Base-by-base conservation (phyloP, 1,139 yeast species). In the Hansenula anomala region DNA sequence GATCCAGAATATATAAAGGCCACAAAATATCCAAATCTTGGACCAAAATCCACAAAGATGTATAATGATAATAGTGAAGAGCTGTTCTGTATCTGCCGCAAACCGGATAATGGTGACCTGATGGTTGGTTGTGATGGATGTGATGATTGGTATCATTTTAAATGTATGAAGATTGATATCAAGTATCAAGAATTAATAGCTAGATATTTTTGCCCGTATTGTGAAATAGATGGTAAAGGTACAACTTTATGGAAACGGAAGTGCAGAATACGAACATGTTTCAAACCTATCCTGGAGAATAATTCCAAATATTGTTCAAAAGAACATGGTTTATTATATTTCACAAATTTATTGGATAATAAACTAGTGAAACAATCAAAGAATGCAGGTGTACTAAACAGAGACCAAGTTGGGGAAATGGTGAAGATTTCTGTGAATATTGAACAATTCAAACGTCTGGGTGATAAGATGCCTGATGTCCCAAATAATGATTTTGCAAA, bases 41-140 rank as follows among this genome's bases (percentile, higher is more conserved):
- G 38, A 2, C 46, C 47, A 3, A 46, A 47, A 18, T 41, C 49
- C 1, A 33, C 36, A 2, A 17, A 53, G 36, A 36, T 43, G n/a
- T 58, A 51, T 35, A 53, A 59, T 24, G 41, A 34, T 3, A 54
- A 59, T 6, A 60, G 78, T 34, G 84, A 80, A 46, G 92, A 82
- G 45, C 64, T 87, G 11, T 89, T 71, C 52, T 90, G 97, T 58
- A 64, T 81, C 0, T 90, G 97, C 58, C 71, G 94, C 32, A 74
- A 73, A 44, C 85, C 90, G 0, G 97, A 90, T 54, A 69, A 72
- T 44, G 95, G 92, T 2, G 85, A 85, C 58, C 58, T 83, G 45
- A 89, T 89, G 97, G 84, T 90, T 18, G 89, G 86, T 0, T 90
- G 97, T 58, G 97, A 89, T 58, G 90, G 88, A 8, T 90, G 97